Conservation (phyloP, 1,284 basidiomycete genomes). For the Marasmius fiardii region DNA sequence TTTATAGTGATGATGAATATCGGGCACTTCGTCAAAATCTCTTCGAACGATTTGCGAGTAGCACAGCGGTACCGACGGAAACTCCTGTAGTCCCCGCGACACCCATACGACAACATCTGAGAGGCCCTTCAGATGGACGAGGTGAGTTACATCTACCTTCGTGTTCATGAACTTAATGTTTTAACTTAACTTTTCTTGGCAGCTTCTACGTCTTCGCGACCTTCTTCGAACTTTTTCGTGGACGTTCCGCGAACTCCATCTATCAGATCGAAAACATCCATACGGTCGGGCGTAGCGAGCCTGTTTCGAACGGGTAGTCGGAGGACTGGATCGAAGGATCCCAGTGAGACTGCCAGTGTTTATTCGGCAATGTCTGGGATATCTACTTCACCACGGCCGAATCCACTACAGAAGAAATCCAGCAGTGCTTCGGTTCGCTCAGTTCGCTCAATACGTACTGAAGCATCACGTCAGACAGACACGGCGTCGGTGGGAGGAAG, state of each 20-base stretch:
- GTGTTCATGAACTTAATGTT: slow-evolving; percentile 16
- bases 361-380: slow-evolving; percentile 45
- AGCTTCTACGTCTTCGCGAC: slow-evolving; percentile 29
- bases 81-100: slow-evolving; percentile 52
- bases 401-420: slow-evolving; percentile 41
- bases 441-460: slow-evolving; percentile 22
- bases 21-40: slow-evolving; percentile 71
- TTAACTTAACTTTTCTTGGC: slow-evolving; percentile 14
- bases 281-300: slow-evolving; percentile 55
- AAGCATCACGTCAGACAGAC: slow-evolving; percentile 39
- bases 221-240: slow-evolving; percentile 48
- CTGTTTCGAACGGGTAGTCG: slow-evolving; percentile 55
- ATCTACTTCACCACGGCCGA: slow-evolving; percentile 16
- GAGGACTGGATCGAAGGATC: slow-evolving; percentile 40
- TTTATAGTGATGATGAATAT: slow-evolving; percentile 72
- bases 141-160: slow-evolving; percentile 24
- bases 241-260: slow-evolving; percentile 54
- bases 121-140: slow-evolving; percentile 28
- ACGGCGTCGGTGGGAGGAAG: slow-evolving; percentile 39
- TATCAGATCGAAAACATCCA: slow-evolving; percentile 55
- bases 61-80: slow-evolving; percentile 56
- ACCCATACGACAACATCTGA: slow-evolving; percentile 26
- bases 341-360: slow-evolving; percentile 50
- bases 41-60: slow-evolving; percentile 67
- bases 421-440: slow-evolving; percentile 44